Base-by-base conservation (phyloP, 441 rosid species). In the Oxalis stricta region DNA sequence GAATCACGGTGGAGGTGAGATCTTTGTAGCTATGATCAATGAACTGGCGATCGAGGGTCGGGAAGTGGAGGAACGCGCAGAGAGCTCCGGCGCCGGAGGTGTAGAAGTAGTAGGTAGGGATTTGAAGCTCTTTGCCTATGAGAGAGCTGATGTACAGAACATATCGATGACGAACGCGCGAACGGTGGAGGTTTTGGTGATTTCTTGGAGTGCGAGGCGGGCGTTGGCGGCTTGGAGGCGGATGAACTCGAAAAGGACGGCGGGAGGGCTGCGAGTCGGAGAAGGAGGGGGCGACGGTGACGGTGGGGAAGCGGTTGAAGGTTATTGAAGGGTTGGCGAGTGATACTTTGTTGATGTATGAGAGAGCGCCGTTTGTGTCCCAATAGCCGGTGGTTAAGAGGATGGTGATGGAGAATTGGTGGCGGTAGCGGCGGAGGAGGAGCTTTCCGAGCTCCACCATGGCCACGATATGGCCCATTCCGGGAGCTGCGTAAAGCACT, bases 401-500 rank as follows among this genome's bases (percentile, higher is more conserved):
- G 31, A 26, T 26, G 31, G 31, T 26, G 31, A 26, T 26, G 31
- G 31, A 26, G 31, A 26, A 26, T 6, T 26, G 31, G 31, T 26
- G 31, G 8, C 14, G 16, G 36, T 3, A 5, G 30, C 35, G 43
- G 2, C 36, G 34, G 2, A 52, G 26, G 28, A 52, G 17, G 43
- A 52, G 56, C 39, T 52, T 52, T 14, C 56, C 56, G 0, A 52
- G 37, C 49, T 52, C 49, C 7, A 52, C 31, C 48, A 35, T 43
- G 12, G 56, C 42, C 4, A 52, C 6, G 3, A 34, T 32, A 11
- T 42, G 56, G 8, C 56, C 56, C 15, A 43, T 18, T 5, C 49
- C 56, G 5, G 56, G 56, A 19, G 35, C 14, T 18, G 56, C 26
- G 49, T 52, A 52, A 36, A 52, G 49, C 7, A 52, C 56, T n/a